Percentiles rank a stretch among this genome's conserved stretches.
phyloP scores from a whole-genome alignment of 805 yeast genomes.

The Lipomyces yamadae region DNA sequence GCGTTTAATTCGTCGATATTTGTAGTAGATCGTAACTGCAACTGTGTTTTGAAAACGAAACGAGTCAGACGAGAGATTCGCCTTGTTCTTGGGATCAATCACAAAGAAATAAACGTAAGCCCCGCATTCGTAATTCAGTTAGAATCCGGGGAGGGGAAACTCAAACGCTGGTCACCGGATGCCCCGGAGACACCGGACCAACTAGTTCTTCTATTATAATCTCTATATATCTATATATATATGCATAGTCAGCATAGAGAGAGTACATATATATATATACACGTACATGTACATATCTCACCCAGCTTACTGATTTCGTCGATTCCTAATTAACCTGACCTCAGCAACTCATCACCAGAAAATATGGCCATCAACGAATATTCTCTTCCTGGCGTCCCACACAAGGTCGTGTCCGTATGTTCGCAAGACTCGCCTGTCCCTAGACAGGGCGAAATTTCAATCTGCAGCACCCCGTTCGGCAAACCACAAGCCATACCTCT shows the following conservation, averaged over 20 bases:
- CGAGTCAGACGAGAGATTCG: no score
- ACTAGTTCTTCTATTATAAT: no score
- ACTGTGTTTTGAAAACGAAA: no score
- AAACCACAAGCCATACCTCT: slow-evolving; percentile 48
- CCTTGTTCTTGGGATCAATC: no score
- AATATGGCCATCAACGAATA: slow-evolving; percentile 9
- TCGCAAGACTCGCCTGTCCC: slow-evolving; percentile 31
- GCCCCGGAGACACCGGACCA: neutral
- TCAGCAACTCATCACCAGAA: neutral
- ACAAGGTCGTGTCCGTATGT: slow-evolving; percentile 19
- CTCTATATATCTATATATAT: no score
- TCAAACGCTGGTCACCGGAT: neutral
- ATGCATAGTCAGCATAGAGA: no score
- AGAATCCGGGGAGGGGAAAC: no score
- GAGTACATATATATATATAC: neutral
- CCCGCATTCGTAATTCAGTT: no score
- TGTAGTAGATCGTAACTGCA: no score
- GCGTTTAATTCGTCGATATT: no score
- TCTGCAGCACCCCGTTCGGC: slow-evolving; percentile 18
- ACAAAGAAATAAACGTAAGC: no score
- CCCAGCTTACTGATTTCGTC: neutral
- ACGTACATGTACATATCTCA: neutral
- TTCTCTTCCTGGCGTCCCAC: slow-evolving; percentile 11
- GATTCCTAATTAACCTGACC: neutral
- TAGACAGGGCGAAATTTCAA: slow-evolving; percentile 9